Evolutionary conservation across 371 early-diverging fungal species (phyloP).

Genomic region (Nematocida displodere): DNA sequence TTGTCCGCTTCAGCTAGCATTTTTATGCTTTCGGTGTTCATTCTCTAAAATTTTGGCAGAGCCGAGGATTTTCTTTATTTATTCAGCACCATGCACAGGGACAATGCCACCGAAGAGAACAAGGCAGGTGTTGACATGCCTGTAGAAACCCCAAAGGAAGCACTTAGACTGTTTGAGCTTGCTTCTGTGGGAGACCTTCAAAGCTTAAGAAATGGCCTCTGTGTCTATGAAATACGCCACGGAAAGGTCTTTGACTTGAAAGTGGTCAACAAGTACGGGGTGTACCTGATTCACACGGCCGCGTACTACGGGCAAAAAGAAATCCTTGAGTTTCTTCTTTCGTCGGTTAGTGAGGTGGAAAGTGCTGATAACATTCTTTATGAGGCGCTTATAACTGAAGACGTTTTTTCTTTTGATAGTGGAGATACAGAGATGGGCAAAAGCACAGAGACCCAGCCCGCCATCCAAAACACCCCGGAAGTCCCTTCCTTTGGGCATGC

Average conservation of each 20-base stretch:
- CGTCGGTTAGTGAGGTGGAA: constrained; percentile 45
- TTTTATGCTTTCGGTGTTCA: constrained; percentile 49
- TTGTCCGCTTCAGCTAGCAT: constrained; percentile 44
- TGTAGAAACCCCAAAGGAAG: not conserved
- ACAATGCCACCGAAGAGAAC: not conserved
- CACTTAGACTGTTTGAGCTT: constrained; percentile 40
- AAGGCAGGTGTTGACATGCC: too few relatives aligned
- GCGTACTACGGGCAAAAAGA: constrained; percentile 52
- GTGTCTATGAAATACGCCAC: constrained; percentile 46
- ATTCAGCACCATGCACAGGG: not conserved
- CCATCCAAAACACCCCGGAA: too few relatives aligned
- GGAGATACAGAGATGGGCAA: constrained; percentile 7
- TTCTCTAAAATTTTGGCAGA: not conserved
- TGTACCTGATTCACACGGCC: constrained; percentile 46
- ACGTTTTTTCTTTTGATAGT: constrained; percentile 49
- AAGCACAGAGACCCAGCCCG: not conserved
- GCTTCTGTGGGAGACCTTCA: constrained; percentile 37
- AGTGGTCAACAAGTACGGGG: constrained; percentile 37
- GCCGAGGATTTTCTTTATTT: not conserved
- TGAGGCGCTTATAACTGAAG: constrained; percentile 35
- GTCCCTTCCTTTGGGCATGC: constrained; percentile 41
- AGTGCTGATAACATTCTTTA: constrained; percentile 25
- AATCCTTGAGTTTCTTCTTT: constrained; percentile 45
- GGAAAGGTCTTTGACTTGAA: constrained; percentile 45
- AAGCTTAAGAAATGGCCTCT: constrained; percentile 25